Conservation (phyloP, 2,329 filamentous ascomycete species). For the Colletotrichum coccodes region DNA sequence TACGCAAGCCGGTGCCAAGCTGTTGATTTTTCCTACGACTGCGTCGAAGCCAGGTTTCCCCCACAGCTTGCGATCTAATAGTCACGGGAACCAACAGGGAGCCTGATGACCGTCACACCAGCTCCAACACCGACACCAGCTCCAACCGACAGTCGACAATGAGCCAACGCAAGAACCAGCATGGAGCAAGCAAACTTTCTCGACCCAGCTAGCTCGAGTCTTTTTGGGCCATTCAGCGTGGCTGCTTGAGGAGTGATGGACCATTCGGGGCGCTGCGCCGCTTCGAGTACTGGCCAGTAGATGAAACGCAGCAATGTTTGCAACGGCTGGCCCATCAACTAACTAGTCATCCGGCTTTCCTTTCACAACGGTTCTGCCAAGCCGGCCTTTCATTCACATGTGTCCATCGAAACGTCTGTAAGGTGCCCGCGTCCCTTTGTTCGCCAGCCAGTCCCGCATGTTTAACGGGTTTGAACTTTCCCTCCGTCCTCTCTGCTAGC, state of each 20-base stretch:
- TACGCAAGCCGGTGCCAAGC: no score
- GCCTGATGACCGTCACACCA: not conserved
- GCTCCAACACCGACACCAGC: slow-evolving; percentile 1
- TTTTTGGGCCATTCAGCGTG: not conserved
- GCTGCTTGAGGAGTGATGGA: slow-evolving; percentile 16
- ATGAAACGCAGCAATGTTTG: slow-evolving; percentile 19
- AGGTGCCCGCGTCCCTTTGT: slow-evolving; percentile 17
- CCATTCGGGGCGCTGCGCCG: slow-evolving; percentile 17
- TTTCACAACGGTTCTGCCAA: slow-evolving; percentile 12
- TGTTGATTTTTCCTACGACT: not conserved
- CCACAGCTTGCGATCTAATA: not conserved
- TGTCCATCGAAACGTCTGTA: not conserved
- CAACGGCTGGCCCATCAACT: slow-evolving; percentile 21
- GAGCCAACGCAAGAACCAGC: slow-evolving; percentile 1
- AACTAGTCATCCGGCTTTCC: not conserved
- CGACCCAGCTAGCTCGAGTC: not conserved
- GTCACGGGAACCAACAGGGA: not conserved
- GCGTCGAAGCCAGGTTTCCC: not conserved
- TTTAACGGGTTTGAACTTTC: not conserved
- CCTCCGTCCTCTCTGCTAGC: slow-evolving; percentile 1
- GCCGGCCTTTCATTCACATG: not conserved
- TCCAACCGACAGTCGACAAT: slow-evolving; percentile 10
- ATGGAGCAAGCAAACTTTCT: slow-evolving; percentile 6
- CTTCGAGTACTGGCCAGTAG: not conserved
- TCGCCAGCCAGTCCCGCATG: slow-evolving; percentile 13